phyloP scores from a whole-genome alignment of 805 yeast genomes.

The Ogataea wickerhamii region DNA sequence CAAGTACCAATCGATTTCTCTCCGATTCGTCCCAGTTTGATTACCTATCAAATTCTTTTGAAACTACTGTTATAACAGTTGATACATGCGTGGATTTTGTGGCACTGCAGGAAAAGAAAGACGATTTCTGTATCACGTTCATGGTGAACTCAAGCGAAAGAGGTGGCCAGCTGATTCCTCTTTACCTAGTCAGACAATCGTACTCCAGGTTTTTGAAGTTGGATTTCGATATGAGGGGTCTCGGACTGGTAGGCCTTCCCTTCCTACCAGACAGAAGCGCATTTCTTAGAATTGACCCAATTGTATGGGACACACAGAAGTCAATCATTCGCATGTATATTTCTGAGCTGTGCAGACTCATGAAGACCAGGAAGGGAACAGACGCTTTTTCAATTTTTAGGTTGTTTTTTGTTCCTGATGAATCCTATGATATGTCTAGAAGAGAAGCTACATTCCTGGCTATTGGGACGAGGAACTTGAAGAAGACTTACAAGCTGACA shows the following conservation, averaged over 20 bases:
- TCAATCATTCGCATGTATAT: constrained; percentile 29
- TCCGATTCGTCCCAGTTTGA: constrained; percentile 26
- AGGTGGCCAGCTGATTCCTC: constrained; percentile 49
- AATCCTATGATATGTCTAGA: constrained; percentile 22
- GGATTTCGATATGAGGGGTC: constrained; percentile 56
- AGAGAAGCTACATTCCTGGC: constrained; percentile 26
- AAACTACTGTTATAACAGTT: constrained; percentile 30
- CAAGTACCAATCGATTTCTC: constrained; percentile 6
- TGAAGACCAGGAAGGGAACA: constrained; percentile 20
- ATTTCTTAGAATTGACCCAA: constrained; percentile 28
- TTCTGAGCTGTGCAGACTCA: constrained; percentile 26
- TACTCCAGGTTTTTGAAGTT: constrained; percentile 57
- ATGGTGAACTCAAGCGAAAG: constrained; percentile 58
- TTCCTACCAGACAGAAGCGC: constrained; percentile 26
- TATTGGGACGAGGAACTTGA: constrained; percentile 22
- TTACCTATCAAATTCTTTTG: constrained; percentile 27
- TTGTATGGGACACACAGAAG: constrained; percentile 33
- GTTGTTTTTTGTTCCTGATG: constrained; percentile 28
- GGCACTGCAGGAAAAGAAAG: constrained; percentile 37
- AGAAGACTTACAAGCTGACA: constrained; percentile 21
- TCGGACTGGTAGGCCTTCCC: constrained; percentile 24
- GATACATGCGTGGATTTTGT: constrained; percentile 30
- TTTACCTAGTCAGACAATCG: constrained; percentile 67
- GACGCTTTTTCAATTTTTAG: constrained; percentile 25
- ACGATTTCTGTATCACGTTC: constrained; percentile 59